phyloP scores from a whole-genome alignment of 129 eudicot genomes.

The Chrysanthemum seticuspe region DNA sequence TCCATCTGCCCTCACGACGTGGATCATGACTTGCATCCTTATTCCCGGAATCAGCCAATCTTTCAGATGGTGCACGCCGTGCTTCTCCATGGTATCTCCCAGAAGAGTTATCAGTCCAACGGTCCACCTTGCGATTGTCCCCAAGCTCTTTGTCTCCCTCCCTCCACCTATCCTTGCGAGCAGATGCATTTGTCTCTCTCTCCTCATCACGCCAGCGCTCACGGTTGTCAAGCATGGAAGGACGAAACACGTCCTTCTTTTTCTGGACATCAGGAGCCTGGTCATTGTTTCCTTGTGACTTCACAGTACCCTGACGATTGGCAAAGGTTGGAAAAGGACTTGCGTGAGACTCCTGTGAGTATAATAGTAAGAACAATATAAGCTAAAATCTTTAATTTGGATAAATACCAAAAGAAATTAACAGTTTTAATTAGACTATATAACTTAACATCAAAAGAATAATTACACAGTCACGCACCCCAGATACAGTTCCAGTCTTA shows the following conservation, averaged over 20 bases:
- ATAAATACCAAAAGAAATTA: background rate
- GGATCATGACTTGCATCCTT: constrained; percentile 59
- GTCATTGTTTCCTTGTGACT: constrained; percentile 55
- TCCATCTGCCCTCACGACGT: constrained; percentile 96
- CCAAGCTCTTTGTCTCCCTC: constrained; percentile 75
- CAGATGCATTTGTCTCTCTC: constrained; percentile 66
- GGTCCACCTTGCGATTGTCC: constrained; percentile 66
- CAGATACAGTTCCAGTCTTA: constrained; percentile 57
- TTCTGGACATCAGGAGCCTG: constrained; percentile 49
- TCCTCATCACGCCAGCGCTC: constrained; percentile 99
- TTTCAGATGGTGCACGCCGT: constrained; percentile 63
- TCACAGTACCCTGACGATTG: constrained; percentile 40
- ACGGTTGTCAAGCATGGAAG: constrained; percentile 79
- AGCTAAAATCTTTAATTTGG: background rate
- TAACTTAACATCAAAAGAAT: background rate
- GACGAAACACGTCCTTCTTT: constrained; percentile 85
- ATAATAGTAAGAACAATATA: background rate
- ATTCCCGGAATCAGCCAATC: constrained; percentile 63
- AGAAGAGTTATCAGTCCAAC: constrained; percentile 60
- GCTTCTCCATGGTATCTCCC: constrained; percentile 66
- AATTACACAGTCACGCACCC: constrained; percentile 45
- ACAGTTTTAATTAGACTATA: no score
- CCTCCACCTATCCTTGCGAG: constrained; percentile 81
- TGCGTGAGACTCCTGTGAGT: constrained; percentile 56
- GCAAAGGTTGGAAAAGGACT: constrained; percentile 46